These are phyloP conservation scores for Pezicula neosporulosa DNA, from an alignment of 2,329 filamentous ascomycete species.

Conservation along the genomic window DNA sequence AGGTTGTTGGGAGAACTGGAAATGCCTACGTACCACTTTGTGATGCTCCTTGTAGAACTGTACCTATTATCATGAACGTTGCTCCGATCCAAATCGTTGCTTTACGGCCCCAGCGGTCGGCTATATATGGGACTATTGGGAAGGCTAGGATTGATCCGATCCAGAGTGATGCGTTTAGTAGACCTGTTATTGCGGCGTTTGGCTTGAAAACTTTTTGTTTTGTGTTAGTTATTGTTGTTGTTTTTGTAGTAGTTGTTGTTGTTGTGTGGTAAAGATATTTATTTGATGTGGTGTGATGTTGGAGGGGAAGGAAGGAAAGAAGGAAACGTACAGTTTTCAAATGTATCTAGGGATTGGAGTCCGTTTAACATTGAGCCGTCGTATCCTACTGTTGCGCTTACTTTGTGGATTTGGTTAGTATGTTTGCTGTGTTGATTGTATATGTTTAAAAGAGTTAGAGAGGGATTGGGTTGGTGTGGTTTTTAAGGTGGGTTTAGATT, in stretches of 20 bases:
- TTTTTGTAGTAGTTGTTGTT: neutral
- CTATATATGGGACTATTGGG: slow-evolving; percentile 27
- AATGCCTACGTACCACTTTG: slow-evolving; percentile 22
- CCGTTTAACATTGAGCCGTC: neutral
- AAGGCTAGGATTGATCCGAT: slow-evolving; percentile 40
- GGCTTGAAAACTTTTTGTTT: neutral
- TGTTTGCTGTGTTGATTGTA: too few species aligned
- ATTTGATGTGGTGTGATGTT: too few species aligned
- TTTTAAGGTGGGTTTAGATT: too few species aligned
- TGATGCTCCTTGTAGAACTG: slow-evolving; percentile 32
- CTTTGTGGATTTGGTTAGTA: neutral
- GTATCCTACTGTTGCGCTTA: neutral
- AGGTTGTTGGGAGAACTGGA: too few species aligned
- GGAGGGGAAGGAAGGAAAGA: too few species aligned
- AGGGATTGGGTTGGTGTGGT: too few species aligned
- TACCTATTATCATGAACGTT: slow-evolving; percentile 30
- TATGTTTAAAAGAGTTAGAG: too few species aligned
- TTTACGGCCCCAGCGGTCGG: slow-evolving; percentile 28
- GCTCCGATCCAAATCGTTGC: slow-evolving; percentile 29
- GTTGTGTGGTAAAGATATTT: too few species aligned
- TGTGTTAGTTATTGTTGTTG: too few species aligned
- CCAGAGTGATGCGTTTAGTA: neutral
- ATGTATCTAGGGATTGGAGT: neutral
- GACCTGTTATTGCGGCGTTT: neutral
- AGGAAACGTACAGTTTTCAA: too few species aligned